A percentile compares a stretch with the other conserved stretches of the same genome.
Conservation (phyloP, 2,329 filamentous ascomycete genomes). For the Sporothrix pseudoabietina region DNA sequence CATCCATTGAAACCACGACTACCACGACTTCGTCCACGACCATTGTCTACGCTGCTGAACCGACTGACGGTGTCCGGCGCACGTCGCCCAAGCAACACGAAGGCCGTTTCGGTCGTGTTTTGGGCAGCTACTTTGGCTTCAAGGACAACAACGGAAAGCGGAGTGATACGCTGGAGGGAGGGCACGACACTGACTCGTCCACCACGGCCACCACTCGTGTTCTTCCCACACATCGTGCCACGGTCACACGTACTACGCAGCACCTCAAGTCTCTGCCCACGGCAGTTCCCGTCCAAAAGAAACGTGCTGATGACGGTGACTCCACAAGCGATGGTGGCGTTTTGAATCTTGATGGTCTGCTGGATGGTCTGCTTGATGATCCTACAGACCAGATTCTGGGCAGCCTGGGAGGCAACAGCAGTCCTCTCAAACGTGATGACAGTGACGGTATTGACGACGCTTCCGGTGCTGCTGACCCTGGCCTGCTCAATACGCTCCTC, state of each 20-base stretch:
- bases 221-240: background rate
- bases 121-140: conserved; percentile 5
- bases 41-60: background rate
- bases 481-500: background rate
- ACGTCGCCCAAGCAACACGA: background rate
- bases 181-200: background rate
- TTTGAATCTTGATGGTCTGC: too few relatives aligned
- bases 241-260: background rate
- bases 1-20: background rate
- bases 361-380: background rate
- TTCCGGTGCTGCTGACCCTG: background rate
- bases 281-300: background rate
- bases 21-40: background rate
- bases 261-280: background rate
- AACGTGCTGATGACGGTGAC: background rate
- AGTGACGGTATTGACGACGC: background rate
- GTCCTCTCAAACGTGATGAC: background rate
- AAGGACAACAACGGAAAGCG: background rate
- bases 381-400: too few relatives aligned
- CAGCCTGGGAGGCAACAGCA: background rate
- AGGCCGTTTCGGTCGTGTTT: background rate
- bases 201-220: background rate
- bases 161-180: background rate
- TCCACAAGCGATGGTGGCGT: too few relatives aligned
- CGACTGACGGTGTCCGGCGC: background rate